Evolutionary conservation across 768 basidiomycete species (phyloP), one percentile per base, ranked within the genome.

Genomic region (Naganishia randhawae): DNA sequence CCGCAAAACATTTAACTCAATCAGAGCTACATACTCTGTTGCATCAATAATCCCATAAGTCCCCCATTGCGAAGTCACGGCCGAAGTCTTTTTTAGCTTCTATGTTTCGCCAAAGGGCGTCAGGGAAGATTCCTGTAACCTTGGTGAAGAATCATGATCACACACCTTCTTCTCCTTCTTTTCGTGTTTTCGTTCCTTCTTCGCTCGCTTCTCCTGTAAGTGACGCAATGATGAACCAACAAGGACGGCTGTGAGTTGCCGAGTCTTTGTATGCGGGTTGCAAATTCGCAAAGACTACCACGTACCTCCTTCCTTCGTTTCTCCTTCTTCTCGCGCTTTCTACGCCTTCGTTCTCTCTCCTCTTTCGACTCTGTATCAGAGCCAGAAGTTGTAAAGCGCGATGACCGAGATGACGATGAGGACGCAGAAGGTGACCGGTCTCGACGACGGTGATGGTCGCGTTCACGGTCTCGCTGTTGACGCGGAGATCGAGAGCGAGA

Each of bases 31-130:
- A 75, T 73, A 95, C 92, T 95, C 92, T 3, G 85, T 76, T 74
- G 94, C 93, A 33, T 84, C 84, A 66, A 96, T 92, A 65, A 90
- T 84, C 2, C 93, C 93, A 79, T 89, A 88, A 79, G 90, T 92
- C 17, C 93, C 93, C 92, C 92, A 96, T 71, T 91, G 87, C 19
- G 86, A 82, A 11, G 85, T 84, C 31, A 82, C 80, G 35, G 82
- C 84, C 22, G 81, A 82, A 11, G 83, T 83, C 71, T 86, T 85
- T 78, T 87, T 87, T 81, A 87, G 82, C 82, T 85, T 71, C 42
- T 55, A 48, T 35, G 42, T 42, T 37, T 62, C 45, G 53, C 32
- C 66, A 13, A 55, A 35, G 32, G 29, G 67, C 31, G 61, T 31
- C 76, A n/a, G 27, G 17, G 16, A 37, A 50, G 52, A 33, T 27